Evolutionary conservation across 208 protist genomes (phyloP).

Genomic region (Trypanosoma mega): DNA sequence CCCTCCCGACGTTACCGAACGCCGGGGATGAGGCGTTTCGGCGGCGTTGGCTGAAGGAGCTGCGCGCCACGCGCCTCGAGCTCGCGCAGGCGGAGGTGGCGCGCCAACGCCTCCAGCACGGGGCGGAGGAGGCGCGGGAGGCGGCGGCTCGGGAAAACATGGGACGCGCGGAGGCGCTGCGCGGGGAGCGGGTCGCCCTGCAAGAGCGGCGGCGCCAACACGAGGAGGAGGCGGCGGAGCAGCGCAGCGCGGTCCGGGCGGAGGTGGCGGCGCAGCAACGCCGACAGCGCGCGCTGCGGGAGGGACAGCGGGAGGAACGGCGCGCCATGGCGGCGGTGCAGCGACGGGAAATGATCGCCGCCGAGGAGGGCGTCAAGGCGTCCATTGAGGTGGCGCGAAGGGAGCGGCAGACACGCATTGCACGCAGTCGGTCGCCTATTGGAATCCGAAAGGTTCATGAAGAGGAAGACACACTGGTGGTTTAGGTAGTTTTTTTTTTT

Average conservation of each 20-base stretch:
- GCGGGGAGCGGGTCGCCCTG: constrained; percentile 8
- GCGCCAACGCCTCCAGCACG: background rate
- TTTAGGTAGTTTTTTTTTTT: constrained; percentile 1
- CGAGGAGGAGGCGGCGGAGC: background rate
- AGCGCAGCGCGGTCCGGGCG: background rate
- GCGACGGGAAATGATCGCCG: constrained; percentile 5
- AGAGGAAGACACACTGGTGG: background rate
- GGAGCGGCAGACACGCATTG: constrained; percentile 26
- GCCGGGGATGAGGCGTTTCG: constrained; percentile 6
- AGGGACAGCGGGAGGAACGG: background rate
- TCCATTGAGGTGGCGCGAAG: constrained; percentile 36
- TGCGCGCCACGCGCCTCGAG: background rate
- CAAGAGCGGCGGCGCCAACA: constrained; percentile 5
- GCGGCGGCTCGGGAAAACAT: constrained; percentile 2
- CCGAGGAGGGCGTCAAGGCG: constrained; percentile 1
- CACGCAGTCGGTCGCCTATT: constrained; percentile 2
- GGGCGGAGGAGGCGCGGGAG: background rate
- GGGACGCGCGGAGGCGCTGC: constrained; percentile 16
- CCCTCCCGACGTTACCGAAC: background rate
- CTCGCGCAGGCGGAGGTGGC: background rate
- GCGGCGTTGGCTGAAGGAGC: constrained; percentile 10
- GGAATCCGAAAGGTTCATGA: background rate
- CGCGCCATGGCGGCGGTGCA: background rate
- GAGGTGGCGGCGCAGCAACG: constrained; percentile 2
- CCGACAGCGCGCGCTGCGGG: background rate